phyloP scores from a whole-genome alignment of 768 basidiomycete genomes.

The Gyrodon lividus region DNA sequence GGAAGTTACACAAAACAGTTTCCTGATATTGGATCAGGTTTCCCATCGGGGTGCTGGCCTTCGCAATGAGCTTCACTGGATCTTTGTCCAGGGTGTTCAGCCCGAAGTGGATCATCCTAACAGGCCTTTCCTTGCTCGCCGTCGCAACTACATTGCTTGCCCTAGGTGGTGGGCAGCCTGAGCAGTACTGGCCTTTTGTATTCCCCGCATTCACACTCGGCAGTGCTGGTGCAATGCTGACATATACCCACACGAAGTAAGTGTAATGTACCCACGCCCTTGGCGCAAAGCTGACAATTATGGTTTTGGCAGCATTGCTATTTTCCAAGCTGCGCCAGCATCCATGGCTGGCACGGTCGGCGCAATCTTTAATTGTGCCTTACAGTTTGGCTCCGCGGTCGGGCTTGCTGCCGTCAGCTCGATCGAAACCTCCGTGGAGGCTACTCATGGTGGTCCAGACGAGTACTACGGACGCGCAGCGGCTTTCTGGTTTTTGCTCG shows the following conservation, averaged over 20 bases:
- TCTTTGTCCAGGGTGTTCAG: conserved; percentile 34
- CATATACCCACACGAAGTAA: conserved; percentile 44
- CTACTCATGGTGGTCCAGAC: conserved; percentile 29
- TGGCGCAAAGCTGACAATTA: background rate
- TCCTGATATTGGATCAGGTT: conserved; percentile 23
- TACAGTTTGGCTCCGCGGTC: conserved; percentile 48
- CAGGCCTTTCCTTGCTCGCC: conserved; percentile 35
- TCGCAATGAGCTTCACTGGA: conserved; percentile 36
- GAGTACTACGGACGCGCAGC: conserved; percentile 40
- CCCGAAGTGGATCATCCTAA: conserved; percentile 41
- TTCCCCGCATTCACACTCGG: conserved; percentile 48
- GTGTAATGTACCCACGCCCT: conserved; percentile 10
- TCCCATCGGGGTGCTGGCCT: conserved; percentile 36
- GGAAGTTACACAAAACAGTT: background rate
- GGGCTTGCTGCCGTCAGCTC: conserved; percentile 45
- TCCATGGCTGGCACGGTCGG: conserved; percentile 46
- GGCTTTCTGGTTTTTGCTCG: conserved; percentile 41
- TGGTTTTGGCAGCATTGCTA: conserved; percentile 36
- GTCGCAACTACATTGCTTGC: conserved; percentile 40
- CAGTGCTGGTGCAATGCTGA: conserved; percentile 39
- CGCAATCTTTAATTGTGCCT: conserved; percentile 48
- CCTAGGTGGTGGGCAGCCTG: conserved; percentile 37
- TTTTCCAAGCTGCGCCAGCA: conserved; percentile 44
- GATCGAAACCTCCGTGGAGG: conserved; percentile 42
- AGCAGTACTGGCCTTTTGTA: conserved; percentile 42